Base-by-base conservation (phyloP, 345 rosid genomes). In the Heritiera fomes region DNA sequence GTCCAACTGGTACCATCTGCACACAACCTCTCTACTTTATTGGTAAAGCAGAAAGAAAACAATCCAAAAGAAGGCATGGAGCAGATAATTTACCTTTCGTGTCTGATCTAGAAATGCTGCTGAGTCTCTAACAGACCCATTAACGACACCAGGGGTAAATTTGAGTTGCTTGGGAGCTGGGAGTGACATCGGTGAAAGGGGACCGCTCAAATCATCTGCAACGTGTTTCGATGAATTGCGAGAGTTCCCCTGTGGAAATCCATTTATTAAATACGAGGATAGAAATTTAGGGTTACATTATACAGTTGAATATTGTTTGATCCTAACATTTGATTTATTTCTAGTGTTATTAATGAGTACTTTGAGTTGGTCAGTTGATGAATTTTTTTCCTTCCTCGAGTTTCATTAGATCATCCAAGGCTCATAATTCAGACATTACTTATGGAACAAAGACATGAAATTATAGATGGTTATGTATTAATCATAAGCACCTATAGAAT, bases 91-190 rank as follows among this genome's bases (percentile, higher is more conserved):
- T 83, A 88, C 92, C 90, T 86, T 91, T 79, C 89, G 79, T 64
- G 82, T 85, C 81, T 83, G 89, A 77, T 91, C 90, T 55, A 86
- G 65, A 65, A 91, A 86, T 61, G 90, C 87, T 61, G 84, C 87
- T 67, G 92, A 80, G 73, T 90, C 90, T 82, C 86, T 87, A 52
- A 83, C 83, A 15, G 90, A 83, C 1, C 80, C 84, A 78, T 90
- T 92, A 50, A 80, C 89, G 70, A 81, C 71, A 17, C 91, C 92
- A 3, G 92, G 89, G 11, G 89, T 84, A 79, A 85, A 89, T 83
- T 93, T 93, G 52, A 89, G 86, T 79, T 90, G 97, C 86, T 91
- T 93, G 82, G 90, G 85, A 67, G 90, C 94, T 60, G 92, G 95
- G 72, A 90, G 88, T 66, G 90, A 88, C 79, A 84, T 75, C 46